Percentiles rank a stretch among this genome's conserved stretches.
phyloP scores from a whole-genome alignment of 768 basidiomycete genomes.

The Termitomyces sp. region DNA sequence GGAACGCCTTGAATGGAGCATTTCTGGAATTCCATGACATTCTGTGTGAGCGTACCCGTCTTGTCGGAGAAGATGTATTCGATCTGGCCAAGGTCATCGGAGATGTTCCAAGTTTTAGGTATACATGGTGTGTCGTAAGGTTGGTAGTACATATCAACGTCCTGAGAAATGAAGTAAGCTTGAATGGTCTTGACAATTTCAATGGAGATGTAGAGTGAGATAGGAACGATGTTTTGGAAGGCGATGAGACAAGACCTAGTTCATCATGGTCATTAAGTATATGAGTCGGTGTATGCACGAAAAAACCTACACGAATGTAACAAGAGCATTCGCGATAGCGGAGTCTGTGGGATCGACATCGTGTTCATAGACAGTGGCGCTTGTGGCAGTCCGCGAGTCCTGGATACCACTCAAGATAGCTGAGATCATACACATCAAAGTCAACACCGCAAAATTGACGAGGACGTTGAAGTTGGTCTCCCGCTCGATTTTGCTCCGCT shows the following conservation, averaged over 20 bases:
- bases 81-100: conserved; percentile 97
- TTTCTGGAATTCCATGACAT: conserved; percentile 98
- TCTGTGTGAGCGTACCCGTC: conserved; percentile 96
- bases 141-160: conserved; percentile 93
- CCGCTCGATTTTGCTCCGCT: conserved; percentile 94
- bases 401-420: conserved; percentile 74
- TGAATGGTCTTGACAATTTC: conserved; percentile 98
- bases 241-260: conserved; percentile 87
- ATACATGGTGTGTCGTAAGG: conserved; percentile 84
- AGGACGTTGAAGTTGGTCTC: conserved; percentile 98
- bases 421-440: conserved; percentile 69
- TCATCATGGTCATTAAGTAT: conserved; percentile 5
- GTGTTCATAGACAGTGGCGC: conserved; percentile 65
- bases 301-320: conserved; percentile 85
- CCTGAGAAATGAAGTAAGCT: conserved; percentile 94
- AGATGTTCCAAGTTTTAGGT: conserved; percentile 98
- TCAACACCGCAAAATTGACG: conserved; percentile 82
- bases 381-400: conserved; percentile 54
- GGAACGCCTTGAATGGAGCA: conserved; percentile 80
- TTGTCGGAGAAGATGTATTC: conserved; percentile 91
- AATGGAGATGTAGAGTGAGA: conserved; percentile 94
- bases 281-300: background rate
- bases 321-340: conserved; percentile 63
- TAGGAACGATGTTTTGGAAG: conserved; percentile 96
- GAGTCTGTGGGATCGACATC: conserved; percentile 59